phyloP scores from a whole-genome alignment of 768 basidiomycete genomes.

The Lentinula lateritia region DNA sequence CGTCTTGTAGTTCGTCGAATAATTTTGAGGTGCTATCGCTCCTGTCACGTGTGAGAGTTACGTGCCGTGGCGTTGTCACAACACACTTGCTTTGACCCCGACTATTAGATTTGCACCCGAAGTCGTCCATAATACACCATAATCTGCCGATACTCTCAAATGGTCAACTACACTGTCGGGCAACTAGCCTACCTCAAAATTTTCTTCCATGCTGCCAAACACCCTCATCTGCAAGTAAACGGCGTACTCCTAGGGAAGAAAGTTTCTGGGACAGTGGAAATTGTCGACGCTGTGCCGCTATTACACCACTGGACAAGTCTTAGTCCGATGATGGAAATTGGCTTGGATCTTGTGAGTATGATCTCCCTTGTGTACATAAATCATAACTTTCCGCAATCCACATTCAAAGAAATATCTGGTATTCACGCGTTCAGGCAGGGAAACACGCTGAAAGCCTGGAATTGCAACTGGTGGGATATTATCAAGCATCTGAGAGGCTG shows the following conservation, averaged over 20 bases:
- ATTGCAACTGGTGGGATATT: slow-evolving; percentile 63
- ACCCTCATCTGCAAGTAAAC: slow-evolving; percentile 70
- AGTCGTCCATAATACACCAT: too few species aligned
- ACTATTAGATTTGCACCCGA: too few species aligned
- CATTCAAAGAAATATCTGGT: not conserved
- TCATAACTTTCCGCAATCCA: not conserved
- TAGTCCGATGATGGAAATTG: slow-evolving; percentile 84
- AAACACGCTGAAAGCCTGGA: slow-evolving; percentile 51
- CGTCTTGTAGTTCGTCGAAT: too few species aligned
- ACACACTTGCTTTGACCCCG: too few species aligned
- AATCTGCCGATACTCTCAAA: slow-evolving; percentile 2
- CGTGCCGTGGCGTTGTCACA: too few species aligned
- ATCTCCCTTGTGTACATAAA: not conserved
- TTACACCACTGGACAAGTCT: slow-evolving; percentile 83
- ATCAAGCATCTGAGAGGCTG: slow-evolving; percentile 64
- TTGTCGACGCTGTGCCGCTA: slow-evolving; percentile 68
- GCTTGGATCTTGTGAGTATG: slow-evolving; percentile 63
- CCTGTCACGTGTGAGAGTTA: too few species aligned
- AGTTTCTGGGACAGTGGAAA: slow-evolving; percentile 29
- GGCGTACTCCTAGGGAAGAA: slow-evolving; percentile 69
- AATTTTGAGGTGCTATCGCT: too few species aligned
- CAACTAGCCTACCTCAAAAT: slow-evolving; percentile 67
- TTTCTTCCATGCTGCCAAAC: slow-evolving; percentile 74
- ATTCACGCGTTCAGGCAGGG: slow-evolving; percentile 25
- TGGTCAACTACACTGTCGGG: slow-evolving; percentile 47